These are phyloP conservation scores for Jamesozyma jinghongensis DNA, from an alignment of 805 yeast genomes.

Conservation along the genomic window DNA sequence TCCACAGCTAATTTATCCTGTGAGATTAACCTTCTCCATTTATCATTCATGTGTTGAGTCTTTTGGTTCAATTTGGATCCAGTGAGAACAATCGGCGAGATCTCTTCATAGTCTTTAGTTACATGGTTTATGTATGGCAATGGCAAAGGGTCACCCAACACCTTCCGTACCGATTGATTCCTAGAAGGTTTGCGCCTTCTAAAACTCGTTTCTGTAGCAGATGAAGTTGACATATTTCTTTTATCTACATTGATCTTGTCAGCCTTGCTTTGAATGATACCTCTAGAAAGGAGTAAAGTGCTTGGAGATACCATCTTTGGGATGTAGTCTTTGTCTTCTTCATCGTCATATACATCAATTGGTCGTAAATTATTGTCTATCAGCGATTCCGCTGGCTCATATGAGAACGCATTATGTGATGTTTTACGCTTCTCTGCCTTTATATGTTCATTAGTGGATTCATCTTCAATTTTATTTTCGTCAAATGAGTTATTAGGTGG, in stretches of 20 bases:
- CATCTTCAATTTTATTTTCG: neutral
- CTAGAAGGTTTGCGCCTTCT: neutral
- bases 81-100: neutral
- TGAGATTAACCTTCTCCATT: conserved; percentile 12
- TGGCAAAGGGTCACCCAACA: conserved; percentile 34
- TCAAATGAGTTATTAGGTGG: neutral
- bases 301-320: conserved; percentile 1
- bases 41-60: conserved; percentile 10
- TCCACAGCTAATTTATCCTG: conserved; percentile 12
- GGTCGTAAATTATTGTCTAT: too few species aligned
- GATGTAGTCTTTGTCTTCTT: neutral
- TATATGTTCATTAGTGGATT: neutral
- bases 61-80: conserved; percentile 4
- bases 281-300: neutral
- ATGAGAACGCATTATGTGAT: neutral
- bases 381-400: neutral
- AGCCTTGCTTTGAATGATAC: neutral
- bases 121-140: conserved; percentile 26
- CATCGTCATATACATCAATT: neutral
- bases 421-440: neutral
- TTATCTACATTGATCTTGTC: neutral
- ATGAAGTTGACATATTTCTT: neutral
- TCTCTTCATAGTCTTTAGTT: neutral
- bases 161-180: conserved; percentile 7
- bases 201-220: neutral